Evolutionary conservation across 2,329 filamentous ascomycete species (phyloP).

Genomic region (Bipolaris cookei): DNA sequence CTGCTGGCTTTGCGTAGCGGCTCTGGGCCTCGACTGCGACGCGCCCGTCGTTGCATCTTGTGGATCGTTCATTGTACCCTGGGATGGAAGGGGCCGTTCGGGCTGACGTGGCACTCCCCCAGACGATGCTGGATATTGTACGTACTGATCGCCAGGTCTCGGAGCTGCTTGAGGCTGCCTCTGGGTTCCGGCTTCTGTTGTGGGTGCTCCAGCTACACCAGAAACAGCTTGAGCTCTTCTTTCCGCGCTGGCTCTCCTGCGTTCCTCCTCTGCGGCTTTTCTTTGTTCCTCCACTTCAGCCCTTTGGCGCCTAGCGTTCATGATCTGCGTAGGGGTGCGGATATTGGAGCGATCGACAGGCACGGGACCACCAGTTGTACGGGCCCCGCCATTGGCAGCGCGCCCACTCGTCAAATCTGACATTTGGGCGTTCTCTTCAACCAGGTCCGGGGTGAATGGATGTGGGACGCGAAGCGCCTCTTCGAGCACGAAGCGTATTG

Average conservation of each 20-base stretch:
- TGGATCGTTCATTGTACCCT: constrained; percentile 22
- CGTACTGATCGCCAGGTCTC: constrained; percentile 39
- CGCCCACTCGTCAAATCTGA: constrained; percentile 75
- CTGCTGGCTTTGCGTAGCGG: constrained; percentile 45
- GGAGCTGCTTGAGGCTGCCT: constrained; percentile 38
- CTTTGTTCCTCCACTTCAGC: constrained; percentile 63
- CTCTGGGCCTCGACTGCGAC: constrained; percentile 40
- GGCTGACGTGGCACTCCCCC: constrained; percentile 39
- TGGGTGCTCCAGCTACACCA: constrained; percentile 56
- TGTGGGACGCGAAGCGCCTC: constrained; percentile 84
- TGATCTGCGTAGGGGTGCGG: constrained; percentile 85
- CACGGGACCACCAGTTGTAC: constrained; percentile 59
- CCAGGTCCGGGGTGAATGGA: constrained; percentile 79
- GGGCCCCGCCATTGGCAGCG: constrained; percentile 64
- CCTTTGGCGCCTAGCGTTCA: constrained; percentile 81
- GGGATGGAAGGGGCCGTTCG: constrained; percentile 34
- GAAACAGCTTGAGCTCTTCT: constrained; percentile 63
- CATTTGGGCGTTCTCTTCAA: constrained; percentile 92
- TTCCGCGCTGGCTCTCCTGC: constrained; percentile 61
- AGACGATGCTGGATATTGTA: constrained; percentile 34
- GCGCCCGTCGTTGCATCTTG: constrained; percentile 37
- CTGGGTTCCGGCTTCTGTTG: constrained; percentile 37
- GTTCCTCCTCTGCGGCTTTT: constrained; percentile 59
- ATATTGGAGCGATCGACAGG: constrained; percentile 67
- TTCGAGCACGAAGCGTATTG: constrained; percentile 90